phyloP scores from a whole-genome alignment of 2,329 filamentous ascomycete genomes.

The Pseudopyrenochaeta lycopersici region DNA sequence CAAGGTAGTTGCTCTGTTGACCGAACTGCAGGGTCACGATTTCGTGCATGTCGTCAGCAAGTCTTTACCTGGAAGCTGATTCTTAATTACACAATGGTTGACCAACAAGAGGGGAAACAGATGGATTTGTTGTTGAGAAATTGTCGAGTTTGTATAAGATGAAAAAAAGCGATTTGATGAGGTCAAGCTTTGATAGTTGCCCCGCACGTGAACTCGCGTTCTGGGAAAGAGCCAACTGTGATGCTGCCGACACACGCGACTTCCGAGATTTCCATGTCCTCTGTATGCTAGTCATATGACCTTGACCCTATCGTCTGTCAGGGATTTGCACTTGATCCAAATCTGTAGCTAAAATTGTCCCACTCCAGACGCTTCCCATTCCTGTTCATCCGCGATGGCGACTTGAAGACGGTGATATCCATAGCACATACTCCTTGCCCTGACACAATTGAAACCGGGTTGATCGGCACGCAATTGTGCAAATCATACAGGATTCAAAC shows the following conservation, averaged over 20 bases:
- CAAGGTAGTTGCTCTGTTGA: constrained; percentile 89
- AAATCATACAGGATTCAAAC: too few relatives aligned
- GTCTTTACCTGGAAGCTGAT: neutral
- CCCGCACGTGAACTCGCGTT: constrained; percentile 38
- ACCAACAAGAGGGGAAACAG: neutral
- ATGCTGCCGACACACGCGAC: neutral
- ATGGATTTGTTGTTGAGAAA: neutral
- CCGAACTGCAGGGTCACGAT: constrained; percentile 94
- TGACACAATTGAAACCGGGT: too few relatives aligned
- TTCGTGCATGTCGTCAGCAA: constrained; percentile 76
- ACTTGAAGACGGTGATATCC: too few relatives aligned
- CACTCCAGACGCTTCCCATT: too few relatives aligned
- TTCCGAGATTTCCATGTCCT: too few relatives aligned
- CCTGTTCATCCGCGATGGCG: too few relatives aligned
- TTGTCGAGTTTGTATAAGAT: neutral
- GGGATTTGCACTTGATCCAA: too few relatives aligned
- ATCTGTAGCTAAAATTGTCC: too few relatives aligned
- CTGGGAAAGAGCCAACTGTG: constrained; percentile 1
- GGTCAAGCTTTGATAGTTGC: constrained; percentile 17
- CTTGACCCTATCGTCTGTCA: too few relatives aligned
- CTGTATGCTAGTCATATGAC: too few relatives aligned
- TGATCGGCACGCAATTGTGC: too few relatives aligned
- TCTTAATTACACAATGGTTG: neutral
- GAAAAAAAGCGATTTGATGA: constrained; percentile 12
- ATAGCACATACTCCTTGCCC: too few relatives aligned